Percentiles rank a stretch among this genome's conserved stretches.
Conservation (phyloP, 148 eudicot genomes). For the Diospyros lotus region DNA sequence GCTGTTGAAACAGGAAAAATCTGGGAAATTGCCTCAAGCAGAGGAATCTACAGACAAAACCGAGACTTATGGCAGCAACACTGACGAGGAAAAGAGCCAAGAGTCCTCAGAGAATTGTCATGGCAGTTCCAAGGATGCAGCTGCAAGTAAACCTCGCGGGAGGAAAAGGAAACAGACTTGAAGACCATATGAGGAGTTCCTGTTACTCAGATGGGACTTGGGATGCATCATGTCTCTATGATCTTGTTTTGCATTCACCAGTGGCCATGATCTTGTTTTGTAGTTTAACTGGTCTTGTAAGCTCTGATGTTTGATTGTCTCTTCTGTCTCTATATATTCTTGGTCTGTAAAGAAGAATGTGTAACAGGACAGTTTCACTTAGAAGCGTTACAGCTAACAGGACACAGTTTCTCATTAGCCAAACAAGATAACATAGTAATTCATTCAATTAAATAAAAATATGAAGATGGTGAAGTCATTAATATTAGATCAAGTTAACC, state of each 20-base stretch:
- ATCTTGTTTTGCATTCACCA: not conserved
- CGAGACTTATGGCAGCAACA: conserved; percentile 43
- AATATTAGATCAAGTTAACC: no score
- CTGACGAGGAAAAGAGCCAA: conserved; percentile 36
- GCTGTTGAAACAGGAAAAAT: conserved; percentile 39
- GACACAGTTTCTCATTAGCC: no score
- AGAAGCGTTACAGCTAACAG: no score
- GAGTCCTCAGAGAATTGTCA: conserved; percentile 18
- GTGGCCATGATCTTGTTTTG: not conserved
- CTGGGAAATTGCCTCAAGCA: conserved; percentile 38
- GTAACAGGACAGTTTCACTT: no score
- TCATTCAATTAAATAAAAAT: no score
- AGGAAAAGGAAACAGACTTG: conserved; percentile 41
- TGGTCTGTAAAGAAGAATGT: no score
- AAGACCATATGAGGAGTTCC: not conserved
- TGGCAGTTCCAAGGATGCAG: conserved; percentile 38
- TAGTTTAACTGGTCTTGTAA: not conserved
- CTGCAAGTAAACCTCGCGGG: conserved; percentile 33
- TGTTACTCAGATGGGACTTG: no score
- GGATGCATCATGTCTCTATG: no score
- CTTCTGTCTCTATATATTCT: no score
- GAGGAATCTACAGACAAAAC: conserved; percentile 74
- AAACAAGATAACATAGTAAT: no score
- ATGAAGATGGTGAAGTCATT: no score
- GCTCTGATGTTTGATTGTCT: no score